phyloP scores from a whole-genome alignment of 306 rosid genomes.

The Alnus rubra region DNA sequence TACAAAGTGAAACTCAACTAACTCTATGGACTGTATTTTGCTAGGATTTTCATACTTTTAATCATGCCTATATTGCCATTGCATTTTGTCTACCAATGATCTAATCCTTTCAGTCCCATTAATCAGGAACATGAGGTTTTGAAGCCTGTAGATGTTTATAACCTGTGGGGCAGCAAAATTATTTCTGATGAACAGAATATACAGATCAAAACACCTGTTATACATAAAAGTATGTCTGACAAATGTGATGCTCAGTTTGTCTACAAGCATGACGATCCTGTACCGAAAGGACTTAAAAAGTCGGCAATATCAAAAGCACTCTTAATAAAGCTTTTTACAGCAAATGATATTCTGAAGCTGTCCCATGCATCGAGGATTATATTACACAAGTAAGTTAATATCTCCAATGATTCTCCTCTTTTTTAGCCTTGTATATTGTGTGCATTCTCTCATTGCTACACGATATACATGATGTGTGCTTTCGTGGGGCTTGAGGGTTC shows the following conservation, averaged over 20 bases:
- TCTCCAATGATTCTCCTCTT: constrained; percentile 1
- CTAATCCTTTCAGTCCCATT: constrained; percentile 17
- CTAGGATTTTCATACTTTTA: not conserved
- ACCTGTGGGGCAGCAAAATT: constrained; percentile 48
- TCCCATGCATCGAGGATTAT: constrained; percentile 42
- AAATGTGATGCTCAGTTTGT: constrained; percentile 48
- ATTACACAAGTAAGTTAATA: constrained; percentile 64
- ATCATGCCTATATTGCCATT: not conserved
- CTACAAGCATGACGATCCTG: constrained; percentile 38
- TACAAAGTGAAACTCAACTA: not conserved
- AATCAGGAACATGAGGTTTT: constrained; percentile 60
- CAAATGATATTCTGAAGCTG: constrained; percentile 57
- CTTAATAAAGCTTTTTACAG: constrained; percentile 44
- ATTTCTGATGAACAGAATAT: constrained; percentile 33
- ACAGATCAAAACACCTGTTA: constrained; percentile 31
- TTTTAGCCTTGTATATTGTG: not conserved
- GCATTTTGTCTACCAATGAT: not conserved
- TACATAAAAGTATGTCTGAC: constrained; percentile 28
- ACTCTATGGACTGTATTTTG: not conserved
- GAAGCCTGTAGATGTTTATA: constrained; percentile 57
- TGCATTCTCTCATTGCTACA: not conserved
- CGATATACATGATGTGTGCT: too few species aligned
- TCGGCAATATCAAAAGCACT: constrained; percentile 39
- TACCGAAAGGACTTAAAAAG: constrained; percentile 44
- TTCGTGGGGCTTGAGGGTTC: too few species aligned